Evolutionary conservation across 192 early-diverging fungal genomes (phyloP).

Genomic region (Coemansia sp.): DNA sequence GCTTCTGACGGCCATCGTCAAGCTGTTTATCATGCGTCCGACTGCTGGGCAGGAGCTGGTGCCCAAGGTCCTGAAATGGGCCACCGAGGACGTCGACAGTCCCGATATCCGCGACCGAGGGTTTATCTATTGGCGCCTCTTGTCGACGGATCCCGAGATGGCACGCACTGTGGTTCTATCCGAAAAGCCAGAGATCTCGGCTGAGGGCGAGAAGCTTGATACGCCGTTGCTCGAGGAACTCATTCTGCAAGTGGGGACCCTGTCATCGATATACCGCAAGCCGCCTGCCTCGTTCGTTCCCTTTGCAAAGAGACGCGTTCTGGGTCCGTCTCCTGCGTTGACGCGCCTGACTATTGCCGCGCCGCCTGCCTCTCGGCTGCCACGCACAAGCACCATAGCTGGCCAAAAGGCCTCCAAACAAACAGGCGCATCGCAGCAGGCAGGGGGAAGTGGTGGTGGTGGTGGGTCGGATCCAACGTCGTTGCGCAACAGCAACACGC

Average conservation of each 20-base stretch:
- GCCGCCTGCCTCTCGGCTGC: slow-evolving; percentile 44
- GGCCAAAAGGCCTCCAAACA: slow-evolving; percentile 11
- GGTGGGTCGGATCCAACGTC: slow-evolving; percentile 4
- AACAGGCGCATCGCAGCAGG: slow-evolving; percentile 1
- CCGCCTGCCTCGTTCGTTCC: slow-evolving; percentile 83
- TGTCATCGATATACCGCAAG: slow-evolving; percentile 92
- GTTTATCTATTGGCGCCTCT: slow-evolving; percentile 96
- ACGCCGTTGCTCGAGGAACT: slow-evolving; percentile 82
- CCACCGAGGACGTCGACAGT: slow-evolving; percentile 93
- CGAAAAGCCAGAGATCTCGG: slow-evolving; percentile 91
- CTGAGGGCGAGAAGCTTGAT: slow-evolving; percentile 92
- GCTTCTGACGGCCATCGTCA: slow-evolving; percentile 92
- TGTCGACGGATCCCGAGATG: slow-evolving; percentile 88
- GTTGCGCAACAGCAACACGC: slow-evolving; percentile 30
- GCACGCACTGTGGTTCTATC: slow-evolving; percentile 76
- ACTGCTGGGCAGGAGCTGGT: slow-evolving; percentile 89
- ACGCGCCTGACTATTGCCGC: slow-evolving; percentile 44
- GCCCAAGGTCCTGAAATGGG: slow-evolving; percentile 89
- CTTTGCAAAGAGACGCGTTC: slow-evolving; percentile 55
- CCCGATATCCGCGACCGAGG: slow-evolving; percentile 97
- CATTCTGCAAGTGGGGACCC: slow-evolving; percentile 78
- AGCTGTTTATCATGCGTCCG: slow-evolving; percentile 93
- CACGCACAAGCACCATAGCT: slow-evolving; percentile 22
- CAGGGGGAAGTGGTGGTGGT: background rate
- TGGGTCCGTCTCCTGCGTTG: slow-evolving; percentile 45